Evolutionary conservation across 371 early-diverging fungal genomes (phyloP).

Genomic region (Syncephalastrum contaminatum): DNA sequence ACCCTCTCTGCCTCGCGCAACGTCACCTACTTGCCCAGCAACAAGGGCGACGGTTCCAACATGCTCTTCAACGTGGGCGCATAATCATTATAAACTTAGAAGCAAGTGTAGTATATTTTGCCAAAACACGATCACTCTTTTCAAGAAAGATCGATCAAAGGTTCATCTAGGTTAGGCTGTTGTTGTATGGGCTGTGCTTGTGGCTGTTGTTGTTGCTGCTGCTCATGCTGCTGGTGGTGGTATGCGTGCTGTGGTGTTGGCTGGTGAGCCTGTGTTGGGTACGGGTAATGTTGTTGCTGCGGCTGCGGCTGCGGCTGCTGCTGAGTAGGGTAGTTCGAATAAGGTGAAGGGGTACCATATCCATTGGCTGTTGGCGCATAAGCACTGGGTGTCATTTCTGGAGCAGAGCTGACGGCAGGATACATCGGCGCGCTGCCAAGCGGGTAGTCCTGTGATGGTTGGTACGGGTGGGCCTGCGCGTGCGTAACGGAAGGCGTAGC

Average conservation of each 20-base stretch:
- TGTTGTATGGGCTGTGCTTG: constrained; percentile 1
- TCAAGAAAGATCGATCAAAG: constrained; percentile 50
- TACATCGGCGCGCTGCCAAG: neutral
- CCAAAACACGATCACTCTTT: neutral
- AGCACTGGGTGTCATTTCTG: neutral
- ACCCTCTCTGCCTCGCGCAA: constrained; percentile 82
- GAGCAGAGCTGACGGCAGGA: neutral
- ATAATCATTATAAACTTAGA: constrained; percentile 10
- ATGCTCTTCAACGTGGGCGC: constrained; percentile 54
- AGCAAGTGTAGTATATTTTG: too few species aligned
- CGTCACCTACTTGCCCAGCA: constrained; percentile 91
- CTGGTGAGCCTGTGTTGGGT: constrained; percentile 16
- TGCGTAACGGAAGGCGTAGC: neutral
- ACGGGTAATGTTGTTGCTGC: constrained; percentile 4
- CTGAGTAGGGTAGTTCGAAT: constrained; percentile 2
- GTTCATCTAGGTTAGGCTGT: constrained; percentile 31
- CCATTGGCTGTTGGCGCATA: constrained; percentile 1
- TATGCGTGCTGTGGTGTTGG: constrained; percentile 18
- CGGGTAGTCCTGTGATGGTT: constrained; percentile 2
- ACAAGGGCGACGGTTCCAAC: constrained; percentile 47
- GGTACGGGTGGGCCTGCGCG: constrained; percentile 3
- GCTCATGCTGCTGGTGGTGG: constrained; percentile 12
- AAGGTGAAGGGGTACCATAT: constrained; percentile 3
- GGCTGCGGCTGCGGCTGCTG: constrained; percentile 4
- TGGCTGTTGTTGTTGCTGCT: constrained; percentile 11